These are phyloP conservation scores for Calendula officinalis DNA, from an alignment of 129 eudicot genomes.

Conservation along the genomic window DNA sequence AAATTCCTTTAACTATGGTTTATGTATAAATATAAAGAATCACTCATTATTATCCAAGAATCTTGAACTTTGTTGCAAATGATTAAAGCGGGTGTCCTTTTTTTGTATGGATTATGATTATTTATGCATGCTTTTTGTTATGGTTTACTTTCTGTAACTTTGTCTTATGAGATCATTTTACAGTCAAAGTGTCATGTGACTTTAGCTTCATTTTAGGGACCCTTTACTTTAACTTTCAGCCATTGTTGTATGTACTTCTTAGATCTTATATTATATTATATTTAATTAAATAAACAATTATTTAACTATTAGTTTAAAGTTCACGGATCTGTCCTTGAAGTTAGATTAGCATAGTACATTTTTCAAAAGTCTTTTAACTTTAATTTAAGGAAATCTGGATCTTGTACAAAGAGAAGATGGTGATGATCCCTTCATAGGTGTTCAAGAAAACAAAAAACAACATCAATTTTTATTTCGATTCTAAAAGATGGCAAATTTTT, in stretches of 20 bases:
- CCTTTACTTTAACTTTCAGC: constrained; percentile 50
- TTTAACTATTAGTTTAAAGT: constrained; percentile 30
- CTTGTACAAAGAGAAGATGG: constrained; percentile 15
- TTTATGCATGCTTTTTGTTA: constrained; percentile 26
- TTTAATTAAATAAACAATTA: constrained; percentile 4
- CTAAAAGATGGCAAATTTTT: constrained; percentile 20
- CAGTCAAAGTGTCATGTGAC: constrained; percentile 52
- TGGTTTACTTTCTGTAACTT: constrained; percentile 44
- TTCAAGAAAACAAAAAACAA: constrained; percentile 4
- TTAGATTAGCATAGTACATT: constrained; percentile 44
- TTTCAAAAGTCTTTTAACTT: constrained; percentile 27
- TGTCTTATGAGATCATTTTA: constrained; percentile 37
- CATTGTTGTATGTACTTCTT: constrained; percentile 32
- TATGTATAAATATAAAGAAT: constrained; percentile 21
- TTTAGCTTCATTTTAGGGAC: constrained; percentile 54
- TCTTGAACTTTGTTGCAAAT: constrained; percentile 28
- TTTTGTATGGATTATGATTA: constrained; percentile 37
- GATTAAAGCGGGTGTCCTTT: constrained; percentile 41
- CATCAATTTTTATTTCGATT: not conserved
- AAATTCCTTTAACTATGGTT: constrained; percentile 6
- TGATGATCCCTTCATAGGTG: constrained; percentile 1
- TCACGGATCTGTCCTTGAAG: constrained; percentile 43
- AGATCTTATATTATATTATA: constrained; percentile 22
- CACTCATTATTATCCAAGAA: constrained; percentile 21
- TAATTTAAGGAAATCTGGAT: constrained; percentile 15